Evolutionary conservation across 257 asterid species (phyloP), one percentile per base, ranked within the genome.

Genomic region (Plantago elongata): DNA sequence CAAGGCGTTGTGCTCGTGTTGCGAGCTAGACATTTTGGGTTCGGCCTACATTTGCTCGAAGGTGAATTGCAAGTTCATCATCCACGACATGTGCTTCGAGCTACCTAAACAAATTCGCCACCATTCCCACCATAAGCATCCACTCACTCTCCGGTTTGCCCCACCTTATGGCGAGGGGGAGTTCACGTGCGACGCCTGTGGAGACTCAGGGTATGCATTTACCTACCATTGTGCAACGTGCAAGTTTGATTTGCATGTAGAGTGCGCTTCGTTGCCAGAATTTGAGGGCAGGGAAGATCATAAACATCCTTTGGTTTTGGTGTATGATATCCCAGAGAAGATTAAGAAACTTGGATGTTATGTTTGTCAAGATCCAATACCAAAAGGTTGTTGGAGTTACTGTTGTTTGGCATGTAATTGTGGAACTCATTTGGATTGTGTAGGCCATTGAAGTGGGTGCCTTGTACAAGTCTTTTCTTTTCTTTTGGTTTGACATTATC

Each of bases 151-250:
- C 63, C 58, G 57, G 63, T 63, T 71, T 11, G 30, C 57, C 14
- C 84, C 90, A 43, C 77, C 89, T 0, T 78, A 78, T 67, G 27
- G 74, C 45, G 73, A 67, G 58, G 40, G 63, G 5, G 80, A 80
- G 62, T 85, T 68, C 75, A 71, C 69, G 7, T 85, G 90, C 75
- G 74, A 78, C 15, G 94, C 88, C 1, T 83, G 90, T 37, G 70
- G 79, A 11, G 27, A 54, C 0, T 47, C 71, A 1, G 90, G 90
- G 3, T 80, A 73, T 7, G 86, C 76, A 0, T 85, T 73, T 48
- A 71, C 83, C 8, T 80, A 74, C 63, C 61, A 68, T 40, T 82
- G 85, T 47, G 73, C 40, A 7, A 1, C 63, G 11, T 82, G 85
- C 45, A 38, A 75, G 54, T 75, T 79, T 7, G 85, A 79, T 46